These are phyloP conservation scores for Aureobasidium musti DNA, from an alignment of 2,329 filamentous ascomycete species.

Conservation along the genomic window DNA sequence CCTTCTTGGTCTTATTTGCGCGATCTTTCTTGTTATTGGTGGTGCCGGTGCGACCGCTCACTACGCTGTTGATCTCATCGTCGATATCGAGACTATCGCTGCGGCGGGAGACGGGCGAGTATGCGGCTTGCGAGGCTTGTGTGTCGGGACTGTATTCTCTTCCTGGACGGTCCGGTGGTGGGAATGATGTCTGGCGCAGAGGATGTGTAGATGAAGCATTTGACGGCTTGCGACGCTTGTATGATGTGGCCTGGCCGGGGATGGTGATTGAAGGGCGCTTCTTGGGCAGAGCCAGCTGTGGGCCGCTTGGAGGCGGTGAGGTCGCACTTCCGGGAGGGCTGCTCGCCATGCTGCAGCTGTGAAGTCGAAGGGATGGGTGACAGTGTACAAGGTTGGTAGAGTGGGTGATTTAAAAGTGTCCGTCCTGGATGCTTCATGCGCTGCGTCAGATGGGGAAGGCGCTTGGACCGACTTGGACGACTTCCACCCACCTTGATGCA, in stretches of 20 bases:
- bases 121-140: constrained; percentile 29
- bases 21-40: constrained; percentile 9
- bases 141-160: constrained; percentile 30
- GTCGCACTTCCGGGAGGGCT: constrained; percentile 27
- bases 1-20: constrained; percentile 47
- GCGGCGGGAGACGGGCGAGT: constrained; percentile 24
- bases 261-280: constrained; percentile 62
- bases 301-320: constrained; percentile 29
- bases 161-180: constrained; percentile 54
- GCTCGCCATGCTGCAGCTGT: constrained; percentile 27
- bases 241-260: constrained; percentile 47
- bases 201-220: constrained; percentile 65
- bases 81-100: constrained; percentile 37
- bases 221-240: constrained; percentile 72
- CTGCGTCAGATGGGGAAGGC: constrained; percentile 20
- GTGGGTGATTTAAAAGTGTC: neutral
- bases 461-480: constrained; percentile 11
- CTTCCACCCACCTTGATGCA: constrained; percentile 13
- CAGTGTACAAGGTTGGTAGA: constrained; percentile 1
- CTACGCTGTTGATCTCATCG: constrained; percentile 42
- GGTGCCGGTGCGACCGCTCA: constrained; percentile 32
- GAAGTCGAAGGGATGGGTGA: neutral
- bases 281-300: constrained; percentile 54
- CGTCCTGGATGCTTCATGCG: constrained; percentile 6
- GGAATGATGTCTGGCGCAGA: constrained; percentile 79